Conservation (phyloP, 768 basidiomycete genomes). For the Mycena leptocephala region DNA sequence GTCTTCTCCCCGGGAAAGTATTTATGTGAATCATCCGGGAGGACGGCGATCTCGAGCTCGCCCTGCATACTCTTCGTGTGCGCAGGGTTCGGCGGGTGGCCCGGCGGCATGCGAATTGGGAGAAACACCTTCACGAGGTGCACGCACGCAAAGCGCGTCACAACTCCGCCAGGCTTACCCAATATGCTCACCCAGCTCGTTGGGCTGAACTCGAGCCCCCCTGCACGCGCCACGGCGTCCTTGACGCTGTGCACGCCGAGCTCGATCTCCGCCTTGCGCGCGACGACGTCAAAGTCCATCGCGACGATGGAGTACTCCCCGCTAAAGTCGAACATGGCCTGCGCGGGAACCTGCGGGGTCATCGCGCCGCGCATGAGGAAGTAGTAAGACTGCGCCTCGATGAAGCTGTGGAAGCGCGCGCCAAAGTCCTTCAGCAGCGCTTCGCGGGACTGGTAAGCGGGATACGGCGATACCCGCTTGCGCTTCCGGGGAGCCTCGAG, state of each 20-base stretch:
- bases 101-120: slow-evolving; percentile 24
- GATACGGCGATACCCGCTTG: slow-evolving; percentile 46
- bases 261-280: slow-evolving; percentile 49
- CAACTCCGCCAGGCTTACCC: slow-evolving; percentile 47
- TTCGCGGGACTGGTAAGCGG: slow-evolving; percentile 52
- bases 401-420: slow-evolving; percentile 47
- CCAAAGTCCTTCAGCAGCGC: slow-evolving; percentile 48
- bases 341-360: slow-evolving; percentile 12
- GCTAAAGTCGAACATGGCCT: slow-evolving; percentile 61
- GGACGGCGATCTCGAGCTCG: slow-evolving; percentile 69
- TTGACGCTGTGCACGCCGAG: slow-evolving; percentile 49
- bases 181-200: slow-evolving; percentile 50
- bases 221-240: slow-evolving; percentile 50
- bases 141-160: slow-evolving; percentile 57
- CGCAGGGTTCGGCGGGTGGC: slow-evolving; percentile 32
- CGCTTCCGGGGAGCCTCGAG: slow-evolving; percentile 38
- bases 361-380: slow-evolving; percentile 43
- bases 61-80: slow-evolving; percentile 62
- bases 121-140: slow-evolving; percentile 38
- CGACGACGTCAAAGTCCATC: slow-evolving; percentile 54
- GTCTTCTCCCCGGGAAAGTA: slow-evolving; percentile 71
- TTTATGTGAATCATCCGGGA: slow-evolving; percentile 69
- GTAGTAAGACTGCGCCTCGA: slow-evolving; percentile 55
- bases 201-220: slow-evolving; percentile 56
- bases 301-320: slow-evolving; percentile 68